Base-by-base conservation (phyloP, 2,329 filamentous ascomycete species). In the Fusarium sp. region DNA sequence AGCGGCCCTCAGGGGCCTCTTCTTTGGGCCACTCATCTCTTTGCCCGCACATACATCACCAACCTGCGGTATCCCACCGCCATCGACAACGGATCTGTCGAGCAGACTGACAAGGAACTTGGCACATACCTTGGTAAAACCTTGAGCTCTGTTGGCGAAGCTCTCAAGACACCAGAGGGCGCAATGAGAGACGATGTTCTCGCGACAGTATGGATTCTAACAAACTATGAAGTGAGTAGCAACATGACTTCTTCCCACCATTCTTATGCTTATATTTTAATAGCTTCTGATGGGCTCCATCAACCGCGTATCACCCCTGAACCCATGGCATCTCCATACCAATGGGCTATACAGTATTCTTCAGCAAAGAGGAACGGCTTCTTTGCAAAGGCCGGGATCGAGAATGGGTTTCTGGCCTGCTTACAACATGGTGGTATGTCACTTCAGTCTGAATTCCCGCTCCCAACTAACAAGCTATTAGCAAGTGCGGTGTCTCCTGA, bases 11-110 rank as follows among this genome's bases (percentile, higher is more conserved):
- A 83, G 44, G 82, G 83, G 10, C 82, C 83, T 13, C 75, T 84
- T n/a, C 58, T 82, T 15, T 83, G 82, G 78, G 81, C 82, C 11
- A 81, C 82, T 22, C 83, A 84, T 54, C 80, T 84, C 41, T 84
- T 84, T 69, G 78, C 83, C 28, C 77, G 82, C 24, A 83, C 83
- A 24, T 84, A 84, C 58, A 75, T 83, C 41, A 83, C 79, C 35
- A 84, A 84, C 45, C 54, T 83, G 32, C 76, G 77, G 24, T 78
- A 81, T 28, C 79, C 81, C 3, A 81, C 81, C 11, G 75, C 80
- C 35, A 69, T 80, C 13, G 66, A 78, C 36, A 77, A 72, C 20
- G 72, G 72, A 12, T 79, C 80, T 6, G 42, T 74, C 10, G 28
- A 26, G 2, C 75, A 81, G 57, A 79, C 76, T 8, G 76, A 81